Evolutionary conservation across 768 basidiomycete species (phyloP).

Genomic region (Amanita phalloides): DNA sequence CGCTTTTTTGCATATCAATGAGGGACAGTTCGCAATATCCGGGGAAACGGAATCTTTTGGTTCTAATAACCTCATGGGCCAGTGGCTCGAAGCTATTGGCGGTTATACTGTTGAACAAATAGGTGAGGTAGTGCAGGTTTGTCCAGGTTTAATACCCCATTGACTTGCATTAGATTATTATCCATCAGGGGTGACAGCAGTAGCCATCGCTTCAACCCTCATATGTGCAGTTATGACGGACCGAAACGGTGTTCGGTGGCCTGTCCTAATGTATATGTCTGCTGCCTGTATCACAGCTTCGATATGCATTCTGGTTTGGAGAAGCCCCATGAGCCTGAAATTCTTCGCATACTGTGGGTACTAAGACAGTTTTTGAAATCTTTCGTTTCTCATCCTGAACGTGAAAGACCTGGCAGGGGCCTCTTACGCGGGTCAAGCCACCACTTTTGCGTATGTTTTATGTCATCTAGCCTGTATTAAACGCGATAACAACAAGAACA

Average conservation of each 20-base stretch:
- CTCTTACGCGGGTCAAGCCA: conserved; percentile 66
- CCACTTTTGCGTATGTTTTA: conserved; percentile 53
- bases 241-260: conserved; percentile 43
- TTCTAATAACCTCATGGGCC: conserved; percentile 65
- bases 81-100: conserved; percentile 53
- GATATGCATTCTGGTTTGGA: conserved; percentile 52
- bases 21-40: conserved; percentile 45
- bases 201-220: conserved; percentile 53
- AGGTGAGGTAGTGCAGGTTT: conserved; percentile 18
- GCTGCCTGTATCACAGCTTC: conserved; percentile 40
- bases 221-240: conserved; percentile 59
- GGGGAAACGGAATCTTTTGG: conserved; percentile 39
- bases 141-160: neutral
- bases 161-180: conserved; percentile 23
- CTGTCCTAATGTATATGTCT: conserved; percentile 55
- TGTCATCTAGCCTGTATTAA: neutral
- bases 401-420: conserved; percentile 45
- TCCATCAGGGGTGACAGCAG: conserved; percentile 54
- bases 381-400: neutral
- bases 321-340: conserved; percentile 47
- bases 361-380: neutral
- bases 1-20: neutral
- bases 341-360: conserved; percentile 66
- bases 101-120: conserved; percentile 56
- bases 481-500: conserved; percentile 10